Conservation (phyloP, 768 basidiomycete genomes). For the Phylloporus arenicola region DNA sequence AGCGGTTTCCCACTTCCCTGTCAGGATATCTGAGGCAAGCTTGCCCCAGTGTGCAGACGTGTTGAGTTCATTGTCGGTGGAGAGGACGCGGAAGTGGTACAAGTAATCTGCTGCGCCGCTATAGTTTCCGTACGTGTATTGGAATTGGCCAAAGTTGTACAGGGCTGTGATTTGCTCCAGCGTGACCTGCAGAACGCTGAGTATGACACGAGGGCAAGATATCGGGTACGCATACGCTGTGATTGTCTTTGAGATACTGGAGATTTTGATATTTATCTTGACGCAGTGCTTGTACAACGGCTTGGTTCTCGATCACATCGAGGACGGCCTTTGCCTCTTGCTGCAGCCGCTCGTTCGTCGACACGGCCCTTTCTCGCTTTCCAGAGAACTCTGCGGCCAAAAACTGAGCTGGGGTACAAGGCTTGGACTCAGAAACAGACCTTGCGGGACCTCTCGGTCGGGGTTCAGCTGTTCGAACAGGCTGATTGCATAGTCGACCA, state of each 20-base stretch:
- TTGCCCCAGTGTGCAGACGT: constrained; percentile 99
- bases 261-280: constrained; percentile 98
- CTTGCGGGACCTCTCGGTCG: constrained; percentile 60
- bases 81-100: constrained; percentile 97
- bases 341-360: constrained; percentile 77
- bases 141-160: constrained; percentile 98
- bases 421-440: constrained; percentile 35
- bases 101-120: constrained; percentile 94
- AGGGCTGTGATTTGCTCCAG: constrained; percentile 92
- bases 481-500: constrained; percentile 89
- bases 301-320: constrained; percentile 94
- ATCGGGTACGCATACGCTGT: constrained; percentile 53
- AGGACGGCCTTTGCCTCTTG: constrained; percentile 90
- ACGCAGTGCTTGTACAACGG: constrained; percentile 88
- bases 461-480: constrained; percentile 78
- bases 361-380: constrained; percentile 77
- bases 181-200: constrained; percentile 57
- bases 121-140: constrained; percentile 98
- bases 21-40: constrained; percentile 92
- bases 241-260: constrained; percentile 89
- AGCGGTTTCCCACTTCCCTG: constrained; percentile 92
- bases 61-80: constrained; percentile 88
- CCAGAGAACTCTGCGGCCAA: constrained; percentile 65
- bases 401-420: not conserved
- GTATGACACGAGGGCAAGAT: constrained; percentile 1